These are phyloP conservation scores for Hyaloscypha variabilis DNA, from an alignment of 495 filamentous ascomycete genomes.

Conservation along the genomic window DNA sequence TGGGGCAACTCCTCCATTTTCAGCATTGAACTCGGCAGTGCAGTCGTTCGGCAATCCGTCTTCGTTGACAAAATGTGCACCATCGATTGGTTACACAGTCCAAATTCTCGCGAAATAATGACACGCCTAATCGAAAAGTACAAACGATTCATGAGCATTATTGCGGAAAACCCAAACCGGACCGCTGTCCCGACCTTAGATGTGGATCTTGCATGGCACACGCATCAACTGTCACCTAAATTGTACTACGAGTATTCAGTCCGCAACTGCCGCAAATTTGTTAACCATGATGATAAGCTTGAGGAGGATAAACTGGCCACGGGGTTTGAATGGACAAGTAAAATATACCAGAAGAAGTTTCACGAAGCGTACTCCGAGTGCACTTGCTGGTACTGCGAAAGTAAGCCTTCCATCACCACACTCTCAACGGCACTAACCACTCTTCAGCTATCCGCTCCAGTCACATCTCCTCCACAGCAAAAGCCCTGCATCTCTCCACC, in stretches of 20 bases:
- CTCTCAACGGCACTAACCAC: no score
- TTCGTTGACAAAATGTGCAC: constrained; percentile 85
- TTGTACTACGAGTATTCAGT: constrained; percentile 62
- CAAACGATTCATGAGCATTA: constrained; percentile 67
- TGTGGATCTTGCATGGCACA: constrained; percentile 86
- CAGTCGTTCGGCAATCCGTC: constrained; percentile 76
- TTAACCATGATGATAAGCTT: constrained; percentile 90
- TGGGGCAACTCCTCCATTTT: constrained; percentile 76
- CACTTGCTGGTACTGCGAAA: constrained; percentile 90
- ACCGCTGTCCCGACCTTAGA: constrained; percentile 82
- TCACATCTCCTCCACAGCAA: constrained; percentile 51
- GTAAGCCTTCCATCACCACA: constrained; percentile 25
- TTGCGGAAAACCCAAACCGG: constrained; percentile 52
- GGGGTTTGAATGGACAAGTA: constrained; percentile 76
- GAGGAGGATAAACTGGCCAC: constrained; percentile 60
- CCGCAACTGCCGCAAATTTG: constrained; percentile 48
- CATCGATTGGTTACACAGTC: constrained; percentile 78
- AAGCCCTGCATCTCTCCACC: constrained; percentile 42
- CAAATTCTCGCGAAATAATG: constrained; percentile 66
- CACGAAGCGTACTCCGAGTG: constrained; percentile 77
- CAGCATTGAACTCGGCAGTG: constrained; percentile 73
- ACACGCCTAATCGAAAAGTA: constrained; percentile 70
- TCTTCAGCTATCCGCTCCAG: constrained; percentile 60
- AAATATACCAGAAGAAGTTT: constrained; percentile 64
- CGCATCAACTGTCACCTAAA: constrained; percentile 64